A percentile compares a stretch with the other conserved stretches of the same genome.
Evolutionary conservation across 2,329 filamentous ascomycete species (phyloP).

Genomic region (Colletotrichum sp.): DNA sequence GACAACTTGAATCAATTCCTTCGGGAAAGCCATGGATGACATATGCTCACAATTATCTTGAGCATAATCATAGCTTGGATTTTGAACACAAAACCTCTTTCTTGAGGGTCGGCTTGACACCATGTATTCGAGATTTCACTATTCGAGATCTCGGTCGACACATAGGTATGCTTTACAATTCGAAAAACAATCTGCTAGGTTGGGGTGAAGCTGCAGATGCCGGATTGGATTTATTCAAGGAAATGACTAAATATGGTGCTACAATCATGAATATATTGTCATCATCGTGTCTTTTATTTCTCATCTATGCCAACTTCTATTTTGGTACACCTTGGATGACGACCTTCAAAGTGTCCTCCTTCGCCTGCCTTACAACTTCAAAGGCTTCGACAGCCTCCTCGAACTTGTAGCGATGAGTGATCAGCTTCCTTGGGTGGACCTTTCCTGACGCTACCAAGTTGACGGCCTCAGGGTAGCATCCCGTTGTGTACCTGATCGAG

Average conservation of each 20-base stretch:
- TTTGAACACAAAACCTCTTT: too few species aligned
- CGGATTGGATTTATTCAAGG: too few species aligned
- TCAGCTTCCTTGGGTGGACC: constrained; percentile 54
- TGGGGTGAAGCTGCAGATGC: too few species aligned
- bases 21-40: not conserved
- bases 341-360: constrained; percentile 74
- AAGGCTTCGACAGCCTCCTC: constrained; percentile 68
- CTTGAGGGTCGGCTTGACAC: too few species aligned
- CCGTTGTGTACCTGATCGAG: constrained; percentile 76
- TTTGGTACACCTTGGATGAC: constrained; percentile 55
- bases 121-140: too few species aligned
- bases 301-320: not conserved
- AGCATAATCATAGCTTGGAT: too few species aligned
- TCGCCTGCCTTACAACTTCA: constrained; percentile 71
- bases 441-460: constrained; percentile 55
- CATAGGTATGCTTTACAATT: too few species aligned
- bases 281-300: not conserved
- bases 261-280: rapidly evolving
- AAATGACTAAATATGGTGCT: too few species aligned
- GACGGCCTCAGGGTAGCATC: constrained; percentile 69
- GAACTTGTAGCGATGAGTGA: constrained; percentile 73
- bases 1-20: not conserved
- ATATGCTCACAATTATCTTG: not conserved
- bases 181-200: too few species aligned
- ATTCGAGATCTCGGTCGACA: too few species aligned